Evolutionary conservation across 805 yeast genomes (phyloP), one percentile per base, ranked within the genome.

Genomic region (Kodamaea neixiangensis): DNA sequence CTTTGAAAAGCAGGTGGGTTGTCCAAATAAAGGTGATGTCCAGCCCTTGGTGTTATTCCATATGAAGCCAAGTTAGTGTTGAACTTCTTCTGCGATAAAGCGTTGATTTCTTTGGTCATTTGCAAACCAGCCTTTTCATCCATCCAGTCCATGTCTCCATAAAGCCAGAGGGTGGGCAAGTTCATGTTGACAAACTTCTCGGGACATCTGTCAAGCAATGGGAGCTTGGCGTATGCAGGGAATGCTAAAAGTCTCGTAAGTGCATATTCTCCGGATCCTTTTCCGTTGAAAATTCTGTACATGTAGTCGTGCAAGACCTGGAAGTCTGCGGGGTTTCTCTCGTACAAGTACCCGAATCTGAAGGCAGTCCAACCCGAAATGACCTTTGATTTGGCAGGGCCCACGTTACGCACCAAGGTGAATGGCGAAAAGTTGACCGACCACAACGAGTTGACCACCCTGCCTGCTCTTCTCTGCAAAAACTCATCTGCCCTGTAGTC

Each of bases 111-210:
- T 38, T 57, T 51, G 7, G 54, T 56, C 61, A 63, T 63, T 31
- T 58, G 62, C 37, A 44, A 62, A 1, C 90, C 90, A 9, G 85
- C 87, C 43, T 72, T 75, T 48, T 74, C 79, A 53, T 80, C 80
- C 89, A 85, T 85, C 90, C 90, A 85, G 63, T 85, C 90, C 38
- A 66, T 69, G 52, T 83, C 88, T 7, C 90, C 90, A 58, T 85
- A 85, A 19, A 83, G 54, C 85, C 87, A 82, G 22, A 82, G 63
- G 1, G 82, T 72, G 2, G 82, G 82, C 14, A 79, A 55, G 52
- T 60, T 46, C 75, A 65, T 44, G 56, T 68, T 14, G 73, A 82
- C 57, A 75, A 65, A 66, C 52, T 55, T 61, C 38, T 64, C 61
- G 1, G 79, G 79, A 44, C 74, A 64, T 58, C 89, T 72, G 54